These are phyloP conservation scores for Piper betle DNA, from an alignment of 164 flowering plant genomes.

Conservation along the genomic window DNA sequence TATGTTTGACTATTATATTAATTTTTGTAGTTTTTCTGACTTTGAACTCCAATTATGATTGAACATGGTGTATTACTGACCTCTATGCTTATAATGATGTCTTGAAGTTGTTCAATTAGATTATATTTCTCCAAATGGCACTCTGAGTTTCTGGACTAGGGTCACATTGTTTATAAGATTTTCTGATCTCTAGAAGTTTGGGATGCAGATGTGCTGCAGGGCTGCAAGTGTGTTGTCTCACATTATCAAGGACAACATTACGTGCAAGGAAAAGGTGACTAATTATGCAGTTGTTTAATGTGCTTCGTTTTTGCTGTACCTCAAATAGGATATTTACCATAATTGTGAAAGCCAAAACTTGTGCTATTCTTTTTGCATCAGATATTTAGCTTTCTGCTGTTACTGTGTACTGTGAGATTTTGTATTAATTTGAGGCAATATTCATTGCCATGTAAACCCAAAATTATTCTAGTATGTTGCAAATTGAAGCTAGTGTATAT, in stretches of 20 bases:
- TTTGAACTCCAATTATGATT: no score
- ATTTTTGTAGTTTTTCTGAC: no score
- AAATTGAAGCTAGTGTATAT: no score
- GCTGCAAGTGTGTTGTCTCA: conserved; percentile 94
- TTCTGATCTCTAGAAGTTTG: not conserved
- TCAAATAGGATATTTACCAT: not conserved
- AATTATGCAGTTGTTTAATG: not conserved
- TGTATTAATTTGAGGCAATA: no score
- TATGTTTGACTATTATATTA: not conserved
- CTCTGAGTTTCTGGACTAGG: no score
- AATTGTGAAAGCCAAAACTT: not conserved
- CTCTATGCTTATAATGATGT: no score
- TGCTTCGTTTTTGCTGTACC: conserved; percentile 1
- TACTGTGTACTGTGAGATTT: no score
- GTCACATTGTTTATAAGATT: no score
- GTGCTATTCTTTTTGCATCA: not conserved
- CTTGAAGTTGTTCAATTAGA: not conserved
- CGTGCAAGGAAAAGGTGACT: conserved; percentile 83
- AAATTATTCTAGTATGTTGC: no score
- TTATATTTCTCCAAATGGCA: not conserved
- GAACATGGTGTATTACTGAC: not conserved
- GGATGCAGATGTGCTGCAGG: conserved; percentile 72
- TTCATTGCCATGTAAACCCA: no score
- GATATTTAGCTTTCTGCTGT: no score
- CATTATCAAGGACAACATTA: conserved; percentile 64